phyloP scores from a whole-genome alignment of 768 basidiomycete genomes.

The Xerocomellus dryophilus region DNA sequence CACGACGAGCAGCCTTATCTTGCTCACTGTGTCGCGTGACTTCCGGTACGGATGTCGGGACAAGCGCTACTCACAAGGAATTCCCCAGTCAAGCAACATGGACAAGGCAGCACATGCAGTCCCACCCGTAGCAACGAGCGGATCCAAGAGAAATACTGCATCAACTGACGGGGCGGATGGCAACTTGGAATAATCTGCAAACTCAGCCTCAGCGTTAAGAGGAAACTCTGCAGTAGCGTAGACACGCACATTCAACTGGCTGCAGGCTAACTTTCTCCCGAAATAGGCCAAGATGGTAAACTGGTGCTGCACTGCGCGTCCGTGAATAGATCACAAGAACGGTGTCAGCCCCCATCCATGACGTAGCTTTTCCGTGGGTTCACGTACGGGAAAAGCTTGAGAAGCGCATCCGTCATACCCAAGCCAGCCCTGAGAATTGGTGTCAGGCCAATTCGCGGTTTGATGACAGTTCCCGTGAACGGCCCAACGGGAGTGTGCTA shows the following conservation, averaged over 20 bases:
- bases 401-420: constrained; percentile 87
- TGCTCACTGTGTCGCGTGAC: constrained; percentile 42
- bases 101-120: constrained; percentile 83
- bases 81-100: constrained; percentile 86
- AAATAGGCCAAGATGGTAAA: constrained; percentile 89
- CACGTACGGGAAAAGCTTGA: constrained; percentile 80
- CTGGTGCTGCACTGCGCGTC: constrained; percentile 59
- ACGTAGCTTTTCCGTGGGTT: not conserved
- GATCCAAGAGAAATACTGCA: constrained; percentile 84
- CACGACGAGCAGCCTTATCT: constrained; percentile 80
- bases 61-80: constrained; percentile 48
- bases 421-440: constrained; percentile 92
- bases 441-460: constrained; percentile 76
- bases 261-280: constrained; percentile 84
- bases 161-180: constrained; percentile 76
- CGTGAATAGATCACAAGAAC: not conserved
- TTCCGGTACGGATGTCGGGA: not conserved
- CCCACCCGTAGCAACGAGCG: constrained; percentile 90
- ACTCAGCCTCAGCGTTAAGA: constrained; percentile 2
- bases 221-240: not conserved
- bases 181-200: constrained; percentile 84
- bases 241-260: constrained; percentile 80
- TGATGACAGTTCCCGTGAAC: constrained; percentile 75
- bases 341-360: not conserved
- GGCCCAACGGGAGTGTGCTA: constrained; percentile 77